phyloP scores from a whole-genome alignment of 345 rosid genomes.

The Salix arbutifolia region DNA sequence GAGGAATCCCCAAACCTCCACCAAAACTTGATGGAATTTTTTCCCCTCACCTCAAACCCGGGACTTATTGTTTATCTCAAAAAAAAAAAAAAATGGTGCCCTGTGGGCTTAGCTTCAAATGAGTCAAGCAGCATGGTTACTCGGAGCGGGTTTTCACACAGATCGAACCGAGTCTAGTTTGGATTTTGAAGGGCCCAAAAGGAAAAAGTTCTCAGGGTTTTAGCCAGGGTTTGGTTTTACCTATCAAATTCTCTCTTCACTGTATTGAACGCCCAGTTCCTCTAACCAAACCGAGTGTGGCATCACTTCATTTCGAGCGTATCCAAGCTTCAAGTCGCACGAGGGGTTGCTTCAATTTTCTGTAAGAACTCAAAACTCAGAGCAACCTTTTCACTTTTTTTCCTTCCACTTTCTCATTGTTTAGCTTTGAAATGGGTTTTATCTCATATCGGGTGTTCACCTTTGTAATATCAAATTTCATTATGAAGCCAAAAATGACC shows the following conservation, averaged over 20 bases:
- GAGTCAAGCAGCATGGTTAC: not conserved
- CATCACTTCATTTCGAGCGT: not conserved
- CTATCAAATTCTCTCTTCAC: not conserved
- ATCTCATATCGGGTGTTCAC: not conserved
- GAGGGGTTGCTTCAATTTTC: not conserved
- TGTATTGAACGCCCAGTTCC: not conserved
- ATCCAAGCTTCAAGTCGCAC: not conserved
- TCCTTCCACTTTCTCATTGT: not conserved
- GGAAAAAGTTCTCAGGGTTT: not conserved
- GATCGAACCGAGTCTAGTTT: not conserved
- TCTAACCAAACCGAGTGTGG: too few relatives aligned
- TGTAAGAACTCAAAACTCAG: not conserved
- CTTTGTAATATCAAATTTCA: not conserved
- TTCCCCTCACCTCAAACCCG: too few relatives aligned
- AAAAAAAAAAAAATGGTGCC: not conserved
- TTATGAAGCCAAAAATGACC: conserved; percentile 7
- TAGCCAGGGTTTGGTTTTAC: not conserved
- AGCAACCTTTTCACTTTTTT: not conserved
- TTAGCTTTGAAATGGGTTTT: not conserved
- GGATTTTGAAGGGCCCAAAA: not conserved
- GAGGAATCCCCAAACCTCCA: too few relatives aligned
- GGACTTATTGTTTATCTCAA: too few relatives aligned
- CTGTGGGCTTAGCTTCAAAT: not conserved
- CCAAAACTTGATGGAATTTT: too few relatives aligned
- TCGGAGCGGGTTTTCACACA: not conserved